A percentile compares a stretch with the other conserved stretches of the same genome.
Evolutionary conservation across 2,329 filamentous ascomycete species (phyloP).

Genomic region (Periconia digitata): DNA sequence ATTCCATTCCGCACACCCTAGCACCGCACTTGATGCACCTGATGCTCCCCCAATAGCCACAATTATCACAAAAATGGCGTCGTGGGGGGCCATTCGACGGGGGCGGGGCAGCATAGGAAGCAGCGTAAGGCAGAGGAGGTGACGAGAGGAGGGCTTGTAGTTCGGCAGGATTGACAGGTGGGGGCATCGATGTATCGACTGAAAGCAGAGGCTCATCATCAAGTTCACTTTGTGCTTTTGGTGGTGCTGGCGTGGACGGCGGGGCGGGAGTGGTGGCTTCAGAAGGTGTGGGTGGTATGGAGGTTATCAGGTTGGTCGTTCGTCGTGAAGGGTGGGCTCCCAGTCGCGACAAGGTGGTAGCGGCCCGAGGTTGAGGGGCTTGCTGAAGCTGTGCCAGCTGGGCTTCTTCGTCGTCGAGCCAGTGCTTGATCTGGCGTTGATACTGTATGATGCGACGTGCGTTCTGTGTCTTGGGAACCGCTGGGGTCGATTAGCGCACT

Average conservation of each 20-base stretch:
- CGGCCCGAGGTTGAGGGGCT: slow-evolving; percentile 19
- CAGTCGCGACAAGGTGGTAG: slow-evolving; percentile 13
- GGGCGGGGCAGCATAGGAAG: slow-evolving; percentile 54
- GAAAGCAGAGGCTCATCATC: slow-evolving; percentile 58
- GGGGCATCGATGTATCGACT: slow-evolving; percentile 57
- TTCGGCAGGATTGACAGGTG: slow-evolving; percentile 61
- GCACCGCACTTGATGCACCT: slow-evolving; percentile 78
- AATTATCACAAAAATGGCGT: slow-evolving; percentile 74
- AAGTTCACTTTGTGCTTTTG: slow-evolving; percentile 12
- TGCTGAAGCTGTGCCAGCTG: slow-evolving; percentile 55
- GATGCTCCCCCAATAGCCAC: slow-evolving; percentile 79
- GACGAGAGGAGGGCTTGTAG: slow-evolving; percentile 64
- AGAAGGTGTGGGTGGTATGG: slow-evolving; percentile 27
- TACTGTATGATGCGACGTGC: slow-evolving; percentile 77
- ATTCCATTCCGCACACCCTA: slow-evolving; percentile 75
- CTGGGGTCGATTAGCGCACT: slow-evolving; percentile 7
- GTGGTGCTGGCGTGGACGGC: slow-evolving; percentile 5
- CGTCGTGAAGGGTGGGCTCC: slow-evolving; percentile 20
- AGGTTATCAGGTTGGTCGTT: slow-evolving; percentile 26
- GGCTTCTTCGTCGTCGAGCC: slow-evolving; percentile 78
- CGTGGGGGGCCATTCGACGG: slow-evolving; percentile 50
- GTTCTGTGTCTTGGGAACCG: slow-evolving; percentile 55
- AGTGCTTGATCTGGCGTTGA: slow-evolving; percentile 81
- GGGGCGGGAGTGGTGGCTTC: slow-evolving; percentile 27
- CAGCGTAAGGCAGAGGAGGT: slow-evolving; percentile 68